Evolutionary conservation across 2,329 filamentous ascomycete species (phyloP).

Genomic region (Mycosphaerelloides madeirae): DNA sequence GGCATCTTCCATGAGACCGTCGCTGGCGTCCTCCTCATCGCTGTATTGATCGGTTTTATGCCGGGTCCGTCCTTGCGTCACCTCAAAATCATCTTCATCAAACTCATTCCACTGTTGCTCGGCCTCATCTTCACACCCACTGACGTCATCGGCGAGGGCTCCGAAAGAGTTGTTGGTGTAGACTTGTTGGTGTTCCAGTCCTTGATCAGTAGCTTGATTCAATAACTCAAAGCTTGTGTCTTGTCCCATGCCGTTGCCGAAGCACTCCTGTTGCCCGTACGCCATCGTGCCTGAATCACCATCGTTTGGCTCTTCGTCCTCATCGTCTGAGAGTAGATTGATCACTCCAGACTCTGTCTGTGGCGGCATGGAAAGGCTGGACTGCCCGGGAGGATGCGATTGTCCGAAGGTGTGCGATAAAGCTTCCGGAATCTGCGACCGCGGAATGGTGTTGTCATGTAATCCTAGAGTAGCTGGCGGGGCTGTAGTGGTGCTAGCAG

Average conservation of each 20-base stretch:
- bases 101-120: background rate
- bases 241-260: slow-evolving; percentile 1
- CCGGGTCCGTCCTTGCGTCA: too few species aligned
- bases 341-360: slow-evolving; percentile 17
- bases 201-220: too few species aligned
- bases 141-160: slow-evolving; percentile 9
- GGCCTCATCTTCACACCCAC: slow-evolving; percentile 12
- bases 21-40: slow-evolving; percentile 10
- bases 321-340: slow-evolving; percentile 22
- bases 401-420: slow-evolving; percentile 21
- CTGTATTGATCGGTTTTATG: background rate
- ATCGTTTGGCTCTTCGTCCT: slow-evolving; percentile 2
- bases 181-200: too few species aligned
- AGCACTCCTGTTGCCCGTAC: slow-evolving; percentile 1
- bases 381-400: slow-evolving; percentile 3
- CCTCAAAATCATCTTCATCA: background rate
- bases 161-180: slow-evolving; percentile 15
- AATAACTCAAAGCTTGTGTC: too few species aligned
- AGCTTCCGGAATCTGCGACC: slow-evolving; percentile 19
- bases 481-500: slow-evolving; percentile 6
- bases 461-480: background rate
- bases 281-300: background rate
- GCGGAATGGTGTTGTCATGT: slow-evolving; percentile 20
- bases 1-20: slow-evolving; percentile 14
- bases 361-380: slow-evolving; percentile 16